Evolutionary conservation across 805 yeast genomes (phyloP), one percentile per base, ranked within the genome.

Genomic region (Pichia scutulata): DNA sequence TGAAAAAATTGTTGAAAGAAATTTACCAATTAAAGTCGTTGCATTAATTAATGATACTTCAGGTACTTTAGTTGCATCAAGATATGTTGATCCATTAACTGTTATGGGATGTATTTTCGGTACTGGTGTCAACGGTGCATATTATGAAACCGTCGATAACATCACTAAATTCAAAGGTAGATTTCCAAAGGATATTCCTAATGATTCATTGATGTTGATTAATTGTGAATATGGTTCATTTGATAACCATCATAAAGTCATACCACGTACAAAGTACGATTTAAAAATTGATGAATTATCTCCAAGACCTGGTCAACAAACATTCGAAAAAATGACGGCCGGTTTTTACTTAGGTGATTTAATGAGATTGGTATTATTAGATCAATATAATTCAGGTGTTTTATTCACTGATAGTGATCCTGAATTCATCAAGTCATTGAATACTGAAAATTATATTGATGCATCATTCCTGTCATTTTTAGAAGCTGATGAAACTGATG

Each of bases 181-280:
- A 61, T 68, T 86, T 51, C 72, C 78, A 37, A 76, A 70, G 41
- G 97, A 89, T 66, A 78, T 90, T 60, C 66, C 78, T 40, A 68
- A 64, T 7, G 81, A 80, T 43, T 80, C 89, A 41, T 81, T 84
- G 53, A 92, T 93, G 96, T 93, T 96, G 55, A 89, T 93, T 71
- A 93, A 93, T 77, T 92, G 99, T 76, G 99, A 93, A 75, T 93
- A 93, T 73, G 98, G 99, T 63, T 92, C 98, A 13, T 93, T 93
- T 67, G 99, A 93, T 68, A 92, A 90, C 66, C 96, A 87, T 68
- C 96, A 88, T 65, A 59, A 65, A 40, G 82, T 85, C 25, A 78
- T 93, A 59, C 99, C 99, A 67, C 83, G 98, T 74, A 89, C 95
- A 57, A 82, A 81, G 67, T 90, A 81, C 67, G 99, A 93, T 69